These are phyloP conservation scores for Phyllosticta citrichinensis DNA, from an alignment of 2,329 filamentous ascomycete genomes.

Conservation along the genomic window DNA sequence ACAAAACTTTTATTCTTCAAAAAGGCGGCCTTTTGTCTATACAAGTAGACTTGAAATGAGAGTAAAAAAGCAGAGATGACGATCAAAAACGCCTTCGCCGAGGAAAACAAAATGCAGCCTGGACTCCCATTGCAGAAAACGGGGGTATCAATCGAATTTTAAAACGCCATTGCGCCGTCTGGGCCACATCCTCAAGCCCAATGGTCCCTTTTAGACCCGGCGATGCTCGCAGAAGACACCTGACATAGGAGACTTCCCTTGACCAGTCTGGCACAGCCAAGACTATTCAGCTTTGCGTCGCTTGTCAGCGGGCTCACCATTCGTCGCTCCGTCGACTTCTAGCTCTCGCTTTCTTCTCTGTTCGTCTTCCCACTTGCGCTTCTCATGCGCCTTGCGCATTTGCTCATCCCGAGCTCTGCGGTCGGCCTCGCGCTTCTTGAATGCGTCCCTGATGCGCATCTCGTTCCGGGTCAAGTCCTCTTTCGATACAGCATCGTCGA, in stretches of 20 bases:
- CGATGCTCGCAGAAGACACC: background rate
- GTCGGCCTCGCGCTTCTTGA: constrained; percentile 55
- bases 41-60: background rate
- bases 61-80: background rate
- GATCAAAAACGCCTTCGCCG: background rate
- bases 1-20: background rate
- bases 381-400: background rate
- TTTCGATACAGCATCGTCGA: constrained; percentile 74
- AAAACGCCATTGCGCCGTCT: background rate
- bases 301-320: constrained; percentile 6
- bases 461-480: constrained; percentile 65
- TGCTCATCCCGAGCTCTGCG: constrained; percentile 11
- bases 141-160: constrained; percentile 7
- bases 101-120: background rate
- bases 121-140: background rate
- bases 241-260: too few relatives aligned
- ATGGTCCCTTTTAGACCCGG: background rate
- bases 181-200: background rate
- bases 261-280: too few relatives aligned
- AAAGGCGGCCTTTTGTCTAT: background rate
- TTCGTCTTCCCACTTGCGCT: constrained; percentile 15
- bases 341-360: constrained; percentile 10
- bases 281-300: background rate
- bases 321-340: background rate
- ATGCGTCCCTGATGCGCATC: constrained; percentile 63